Evolutionary conservation across 2,329 filamentous ascomycete species (phyloP), one percentile per base, ranked within the genome.

Genomic region (Cryphonectria nitschkei): DNA sequence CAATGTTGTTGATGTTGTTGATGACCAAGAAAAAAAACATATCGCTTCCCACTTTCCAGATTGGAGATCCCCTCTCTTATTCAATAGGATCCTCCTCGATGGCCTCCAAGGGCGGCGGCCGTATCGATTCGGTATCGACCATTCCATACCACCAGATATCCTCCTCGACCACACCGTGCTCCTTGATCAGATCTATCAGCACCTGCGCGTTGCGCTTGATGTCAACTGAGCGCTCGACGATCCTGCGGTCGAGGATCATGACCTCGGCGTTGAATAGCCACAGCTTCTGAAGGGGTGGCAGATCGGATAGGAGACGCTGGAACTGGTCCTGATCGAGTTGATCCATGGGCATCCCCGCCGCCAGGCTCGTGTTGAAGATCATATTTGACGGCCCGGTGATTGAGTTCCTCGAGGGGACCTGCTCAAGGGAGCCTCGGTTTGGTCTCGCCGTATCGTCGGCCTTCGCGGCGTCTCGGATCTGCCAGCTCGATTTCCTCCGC

Each of bases 221-320:
- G 72, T 90, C 87, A 71, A 86, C 82, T 0, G 87, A 81, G 32
- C 86, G 82, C 70, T 85, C 82, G 7, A 91, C 89, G 67, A 91
- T 87, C 43, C 83, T 84, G 46, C 88, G 82, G 65, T 90, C 84
- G 6, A 91, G 79, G 43, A 91, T 89, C 52, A 90, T 76, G 4
- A 88, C 86, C 76, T 91, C 89, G 26, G 89, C 89, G 0, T 89
- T 90, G 32, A 84, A 81, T n/a, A 86, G 78, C 89, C 89, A 91
- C 52, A 91, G 86, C 65, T 89, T 84, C 71, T 89, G 87, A 39
- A 91, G 76, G 7, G 83, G 80, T 0, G 88, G 89, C 16, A 90
- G 80, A 73, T 91, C 88, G 0, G 82, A 77, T 1, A 91, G 77
- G 1, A 91, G 73, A 2, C 82, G 75, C 62, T 83, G 83, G 2